phyloP scores from a whole-genome alignment of 306 rosid genomes.

The Rosa lucieae region DNA sequence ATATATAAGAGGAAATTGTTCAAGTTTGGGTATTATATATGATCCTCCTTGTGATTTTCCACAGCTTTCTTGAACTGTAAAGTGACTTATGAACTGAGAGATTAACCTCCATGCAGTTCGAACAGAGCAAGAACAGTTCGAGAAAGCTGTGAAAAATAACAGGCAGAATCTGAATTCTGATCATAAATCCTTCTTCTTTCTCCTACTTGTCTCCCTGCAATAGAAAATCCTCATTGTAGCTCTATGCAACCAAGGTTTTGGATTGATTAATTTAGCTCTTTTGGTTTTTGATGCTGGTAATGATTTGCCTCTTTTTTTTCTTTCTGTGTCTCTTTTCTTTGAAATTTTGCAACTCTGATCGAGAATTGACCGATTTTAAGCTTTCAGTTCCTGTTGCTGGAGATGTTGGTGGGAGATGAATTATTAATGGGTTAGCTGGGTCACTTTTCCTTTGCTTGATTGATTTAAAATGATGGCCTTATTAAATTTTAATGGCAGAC shows the following conservation, averaged over 20 bases:
- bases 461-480: not conserved
- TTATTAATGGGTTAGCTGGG: not conserved
- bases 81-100: not conserved
- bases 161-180: constrained; percentile 35
- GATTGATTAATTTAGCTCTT: not conserved
- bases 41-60: constrained; percentile 62
- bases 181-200: not conserved
- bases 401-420: not conserved
- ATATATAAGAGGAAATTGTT: not conserved
- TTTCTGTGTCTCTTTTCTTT: not conserved
- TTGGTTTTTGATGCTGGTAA: constrained; percentile 7
- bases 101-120: constrained; percentile 17
- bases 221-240: not conserved
- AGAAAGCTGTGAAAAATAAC: constrained; percentile 53
- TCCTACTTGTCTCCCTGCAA: not conserved
- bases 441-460: constrained; percentile 11
- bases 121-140: constrained; percentile 34
- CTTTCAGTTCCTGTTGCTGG: not conserved
- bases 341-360: not conserved
- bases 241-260: constrained; percentile 1
- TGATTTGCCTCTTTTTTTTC: not conserved
- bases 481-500: not conserved
- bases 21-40: constrained; percentile 8
- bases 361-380: not conserved
- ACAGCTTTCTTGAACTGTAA: constrained; percentile 82